These are phyloP conservation scores for Dactylis glomerata DNA, from an alignment of 176 grass and related monocot species.

Conservation along the genomic window DNA sequence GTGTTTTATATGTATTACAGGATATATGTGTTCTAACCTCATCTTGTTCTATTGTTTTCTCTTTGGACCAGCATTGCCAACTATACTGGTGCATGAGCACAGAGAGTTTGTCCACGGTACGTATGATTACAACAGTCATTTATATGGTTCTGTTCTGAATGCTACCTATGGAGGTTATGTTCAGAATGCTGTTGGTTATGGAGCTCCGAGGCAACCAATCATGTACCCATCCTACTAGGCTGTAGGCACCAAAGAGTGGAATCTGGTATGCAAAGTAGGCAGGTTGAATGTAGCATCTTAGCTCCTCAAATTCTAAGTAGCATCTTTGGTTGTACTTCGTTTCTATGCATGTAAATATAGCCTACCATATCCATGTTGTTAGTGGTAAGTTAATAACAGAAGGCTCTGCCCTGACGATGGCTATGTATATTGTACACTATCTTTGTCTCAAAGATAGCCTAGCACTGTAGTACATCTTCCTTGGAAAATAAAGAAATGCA, in stretches of 20 bases:
- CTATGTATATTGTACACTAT: not conserved
- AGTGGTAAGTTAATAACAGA: not conserved
- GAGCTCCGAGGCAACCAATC: slow-evolving; percentile 21
- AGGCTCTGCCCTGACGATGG: not conserved
- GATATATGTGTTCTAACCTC: not conserved
- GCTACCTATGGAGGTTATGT: slow-evolving; percentile 8
- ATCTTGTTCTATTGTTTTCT: not conserved
- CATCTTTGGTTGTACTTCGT: not conserved
- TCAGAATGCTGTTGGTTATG: slow-evolving; percentile 35
- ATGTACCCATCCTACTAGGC: slow-evolving; percentile 32
- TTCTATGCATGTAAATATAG: slow-evolving; percentile 21
- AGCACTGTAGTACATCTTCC: not conserved
- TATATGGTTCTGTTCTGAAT: slow-evolving; percentile 49
- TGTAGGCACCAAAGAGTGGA: not conserved
- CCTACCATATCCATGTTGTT: not conserved
- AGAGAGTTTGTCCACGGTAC: slow-evolving; percentile 31
- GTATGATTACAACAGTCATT: slow-evolving; percentile 49
- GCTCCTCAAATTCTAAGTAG: not conserved
- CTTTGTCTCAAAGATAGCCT: not conserved
- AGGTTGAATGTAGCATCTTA: slow-evolving; percentile 2
- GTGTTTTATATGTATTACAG: not conserved
- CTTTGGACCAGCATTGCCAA: slow-evolving; percentile 42
- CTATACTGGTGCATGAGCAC: slow-evolving; percentile 21
- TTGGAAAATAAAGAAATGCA: not conserved
- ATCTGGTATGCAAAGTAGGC: slow-evolving; percentile 13